Evolutionary conservation across 768 basidiomycete genomes (phyloP), one percentile per base, ranked within the genome.

Genomic region (Vararia minispora): DNA sequence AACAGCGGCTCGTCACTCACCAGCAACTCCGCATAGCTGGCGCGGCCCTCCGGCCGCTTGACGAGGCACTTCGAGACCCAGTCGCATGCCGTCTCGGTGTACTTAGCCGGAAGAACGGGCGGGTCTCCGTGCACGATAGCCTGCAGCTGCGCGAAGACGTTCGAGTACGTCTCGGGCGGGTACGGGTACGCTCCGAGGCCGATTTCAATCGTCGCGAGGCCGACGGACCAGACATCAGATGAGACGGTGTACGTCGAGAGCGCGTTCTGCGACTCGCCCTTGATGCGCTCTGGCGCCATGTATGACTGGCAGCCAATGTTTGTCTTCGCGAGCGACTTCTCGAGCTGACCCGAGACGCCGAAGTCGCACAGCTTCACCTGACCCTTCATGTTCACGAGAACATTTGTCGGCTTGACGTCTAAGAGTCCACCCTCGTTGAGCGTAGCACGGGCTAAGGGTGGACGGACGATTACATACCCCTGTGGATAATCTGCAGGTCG

Each of bases 281-380:
- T 82, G 54, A 99, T 98, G 21, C 95, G 80, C 55, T 99, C 94
- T 27, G 94, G 95, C 33, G 94, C 94, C 91, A 99, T 98, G 59
- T 99, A 99, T 44, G 78, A 83, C 58, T 99, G 95, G 56, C 95
- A 99, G 6, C 95, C 95, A 27, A 99, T 97, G 52, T 98, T 98
- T 5, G 95, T 99, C 62, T 92, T 94, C 13, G 95, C 95, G 16
- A 99, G 68, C 40, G 81, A 85, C 57, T 90, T 89, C 60, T 99
- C 94, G 27, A 99, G 74, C 56, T 99, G 92, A 5, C 94, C 94
- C 7, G 91, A 95, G 0, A 98, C 90, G n/a, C 95, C 95, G 58
- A 99, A 99, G 56, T 99, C 95, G 55, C 91, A 95, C 1, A 99
- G 71, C 60, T 98, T 98, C 57, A 98, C 70, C 42, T 88, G 67